Evolutionary conservation across 441 rosid species (phyloP).

Genomic region (Croton laevigatus): DNA sequence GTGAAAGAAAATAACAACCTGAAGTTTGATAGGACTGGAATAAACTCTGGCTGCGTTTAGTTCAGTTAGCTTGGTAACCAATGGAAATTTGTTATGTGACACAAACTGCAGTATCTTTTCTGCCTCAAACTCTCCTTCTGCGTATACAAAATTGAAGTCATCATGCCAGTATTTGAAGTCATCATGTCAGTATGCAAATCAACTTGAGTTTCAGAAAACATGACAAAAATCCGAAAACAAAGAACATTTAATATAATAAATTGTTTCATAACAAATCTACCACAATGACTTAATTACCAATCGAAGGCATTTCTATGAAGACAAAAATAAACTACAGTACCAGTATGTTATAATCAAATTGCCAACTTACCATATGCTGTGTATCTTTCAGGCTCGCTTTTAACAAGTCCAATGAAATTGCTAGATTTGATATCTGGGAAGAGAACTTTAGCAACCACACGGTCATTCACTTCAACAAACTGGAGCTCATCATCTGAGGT

Average conservation of each 20-base stretch:
- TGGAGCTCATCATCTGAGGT: constrained; percentile 63
- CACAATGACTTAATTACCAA: neutral
- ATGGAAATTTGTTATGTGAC: constrained; percentile 68
- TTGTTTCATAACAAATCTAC: neutral
- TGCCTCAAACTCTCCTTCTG: constrained; percentile 57
- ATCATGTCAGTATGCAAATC: constrained; percentile 13
- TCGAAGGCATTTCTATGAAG: neutral
- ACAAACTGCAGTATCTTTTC: constrained; percentile 61
- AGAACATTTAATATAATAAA: neutral
- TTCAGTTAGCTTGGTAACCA: constrained; percentile 72
- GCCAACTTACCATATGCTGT: constrained; percentile 62
- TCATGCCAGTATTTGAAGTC: constrained; percentile 15
- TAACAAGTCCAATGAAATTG: constrained; percentile 68
- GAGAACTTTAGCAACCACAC: constrained; percentile 53
- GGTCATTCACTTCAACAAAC: constrained; percentile 60
- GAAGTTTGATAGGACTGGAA: constrained; percentile 73
- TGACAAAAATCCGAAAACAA: neutral
- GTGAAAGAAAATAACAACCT: constrained; percentile 44
- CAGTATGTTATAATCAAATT: neutral
- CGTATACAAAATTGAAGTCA: constrained; percentile 28
- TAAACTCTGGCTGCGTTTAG: constrained; percentile 64
- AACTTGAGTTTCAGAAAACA: constrained; percentile 11
- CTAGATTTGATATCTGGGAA: constrained; percentile 49
- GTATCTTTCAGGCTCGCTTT: constrained; percentile 76
- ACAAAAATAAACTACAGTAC: neutral